These are phyloP conservation scores for Xylaria polymorpha DNA, from an alignment of 2,329 filamentous ascomycete species.

Conservation along the genomic window DNA sequence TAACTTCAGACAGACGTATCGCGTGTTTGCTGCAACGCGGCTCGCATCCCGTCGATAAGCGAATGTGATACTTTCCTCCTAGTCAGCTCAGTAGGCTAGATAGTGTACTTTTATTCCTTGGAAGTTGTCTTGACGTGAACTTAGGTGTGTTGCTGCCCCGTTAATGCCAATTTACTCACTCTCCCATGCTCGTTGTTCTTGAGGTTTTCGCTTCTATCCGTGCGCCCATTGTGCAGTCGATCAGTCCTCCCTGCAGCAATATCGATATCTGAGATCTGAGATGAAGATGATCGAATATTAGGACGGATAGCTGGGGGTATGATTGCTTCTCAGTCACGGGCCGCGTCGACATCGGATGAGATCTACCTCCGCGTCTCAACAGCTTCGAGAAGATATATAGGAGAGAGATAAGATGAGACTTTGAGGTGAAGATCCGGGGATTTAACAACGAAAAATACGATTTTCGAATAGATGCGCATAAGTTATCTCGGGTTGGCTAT, in stretches of 20 bases:
- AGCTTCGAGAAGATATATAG: constrained; percentile 26
- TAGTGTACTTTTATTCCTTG: not conserved
- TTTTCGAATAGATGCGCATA: constrained; percentile 5
- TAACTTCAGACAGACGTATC: not conserved
- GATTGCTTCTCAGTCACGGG: constrained; percentile 4
- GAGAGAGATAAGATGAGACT: constrained; percentile 23
- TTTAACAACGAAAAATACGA: not conserved
- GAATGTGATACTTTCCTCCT: not conserved
- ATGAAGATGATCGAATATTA: constrained; percentile 3
- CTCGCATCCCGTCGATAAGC: constrained; percentile 2
- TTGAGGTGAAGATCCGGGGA: constrained; percentile 19
- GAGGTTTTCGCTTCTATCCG: constrained; percentile 1
- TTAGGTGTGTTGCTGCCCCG: not conserved
- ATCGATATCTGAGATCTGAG: constrained; percentile 22
- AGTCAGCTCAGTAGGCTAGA: not conserved
- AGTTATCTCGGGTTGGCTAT: constrained; percentile 14
- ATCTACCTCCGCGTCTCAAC: constrained; percentile 32
- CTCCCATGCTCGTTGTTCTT: not conserved
- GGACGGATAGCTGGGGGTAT: not conserved
- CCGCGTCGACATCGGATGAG: constrained; percentile 30
- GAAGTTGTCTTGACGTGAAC: not conserved
- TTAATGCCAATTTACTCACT: not conserved
- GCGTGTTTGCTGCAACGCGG: constrained; percentile 11
- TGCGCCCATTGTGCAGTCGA: constrained; percentile 22
- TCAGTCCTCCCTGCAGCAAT: constrained; percentile 14